Evolutionary conservation across 495 filamentous ascomycete species (phyloP).

Genomic region (Hyaloscypha bicolor): DNA sequence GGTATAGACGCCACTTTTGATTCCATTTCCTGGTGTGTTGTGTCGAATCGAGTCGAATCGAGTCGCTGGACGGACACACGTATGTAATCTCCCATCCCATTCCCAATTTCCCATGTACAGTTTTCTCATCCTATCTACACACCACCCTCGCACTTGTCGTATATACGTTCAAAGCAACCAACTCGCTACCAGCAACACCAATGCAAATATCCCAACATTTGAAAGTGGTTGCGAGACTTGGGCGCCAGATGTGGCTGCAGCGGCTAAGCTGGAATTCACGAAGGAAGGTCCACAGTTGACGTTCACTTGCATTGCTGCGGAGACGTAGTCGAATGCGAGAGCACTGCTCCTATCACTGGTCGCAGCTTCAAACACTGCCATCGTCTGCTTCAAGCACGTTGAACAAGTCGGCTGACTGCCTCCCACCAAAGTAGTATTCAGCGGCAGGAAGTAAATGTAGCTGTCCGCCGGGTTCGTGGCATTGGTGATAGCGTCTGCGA

Average conservation of each 20-base stretch:
- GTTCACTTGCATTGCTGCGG: slow-evolving; percentile 67
- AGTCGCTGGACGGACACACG: background rate
- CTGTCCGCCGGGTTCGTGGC: slow-evolving; percentile 62
- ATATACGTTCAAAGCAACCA: slow-evolving; percentile 19
- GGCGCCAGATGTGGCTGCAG: slow-evolving; percentile 13
- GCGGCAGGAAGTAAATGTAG: slow-evolving; percentile 81
- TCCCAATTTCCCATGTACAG: background rate
- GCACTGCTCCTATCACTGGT: slow-evolving; percentile 60
- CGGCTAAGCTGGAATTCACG: slow-evolving; percentile 49
- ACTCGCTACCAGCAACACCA: slow-evolving; percentile 20
- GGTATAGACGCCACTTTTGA: slow-evolving; percentile 16
- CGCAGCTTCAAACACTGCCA: slow-evolving; percentile 66
- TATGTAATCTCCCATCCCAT: slow-evolving; percentile 2
- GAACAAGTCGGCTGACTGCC: slow-evolving; percentile 67
- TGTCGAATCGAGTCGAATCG: background rate
- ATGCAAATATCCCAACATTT: slow-evolving; percentile 9
- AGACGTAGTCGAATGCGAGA: slow-evolving; percentile 59
- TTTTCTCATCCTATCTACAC: background rate
- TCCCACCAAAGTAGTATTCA: slow-evolving; percentile 69
- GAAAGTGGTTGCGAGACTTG: background rate
- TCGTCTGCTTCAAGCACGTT: slow-evolving; percentile 68
- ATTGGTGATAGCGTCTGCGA: slow-evolving; percentile 84
- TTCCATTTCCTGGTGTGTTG: slow-evolving; percentile 1
- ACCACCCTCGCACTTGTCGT: background rate
- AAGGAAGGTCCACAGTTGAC: slow-evolving; percentile 64